phyloP scores from a whole-genome alignment of 345 rosid genomes.

The Boechera stricta region DNA sequence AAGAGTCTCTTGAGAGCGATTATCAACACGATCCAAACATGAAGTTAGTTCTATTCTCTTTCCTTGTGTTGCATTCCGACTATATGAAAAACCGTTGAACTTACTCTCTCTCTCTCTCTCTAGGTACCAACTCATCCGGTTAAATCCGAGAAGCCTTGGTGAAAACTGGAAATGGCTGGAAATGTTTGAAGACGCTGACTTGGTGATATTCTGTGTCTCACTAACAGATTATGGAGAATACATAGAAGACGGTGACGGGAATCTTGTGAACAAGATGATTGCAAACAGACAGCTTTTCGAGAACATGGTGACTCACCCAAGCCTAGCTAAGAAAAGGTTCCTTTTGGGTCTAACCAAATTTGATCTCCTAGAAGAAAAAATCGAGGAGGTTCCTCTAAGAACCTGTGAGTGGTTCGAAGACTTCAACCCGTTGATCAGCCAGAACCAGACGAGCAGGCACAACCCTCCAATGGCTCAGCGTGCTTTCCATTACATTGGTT shows the following conservation, averaged over 20 bases:
- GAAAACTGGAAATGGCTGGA: conserved; percentile 79
- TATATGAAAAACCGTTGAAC: conserved; percentile 17
- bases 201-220: conserved; percentile 75
- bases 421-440: conserved; percentile 68
- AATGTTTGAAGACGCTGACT: conserved; percentile 83
- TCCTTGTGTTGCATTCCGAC: neutral
- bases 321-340: conserved; percentile 67
- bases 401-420: conserved; percentile 85
- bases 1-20: conserved; percentile 37
- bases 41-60: conserved; percentile 55
- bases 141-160: conserved; percentile 71
- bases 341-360: conserved; percentile 82
- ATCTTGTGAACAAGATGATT: conserved; percentile 75
- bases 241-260: conserved; percentile 57
- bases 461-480: conserved; percentile 62
- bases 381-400: conserved; percentile 59
- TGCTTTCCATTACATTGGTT: conserved; percentile 72
- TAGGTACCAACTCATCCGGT: conserved; percentile 89
- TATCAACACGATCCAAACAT: conserved; percentile 53
- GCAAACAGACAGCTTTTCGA: conserved; percentile 74
- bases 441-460: conserved; percentile 42
- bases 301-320: conserved; percentile 60
- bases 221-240: conserved; percentile 66
- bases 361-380: conserved; percentile 79
- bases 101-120: neutral